phyloP scores from a whole-genome alignment of 805 yeast genomes.

The Schwanniomyces sp. region DNA sequence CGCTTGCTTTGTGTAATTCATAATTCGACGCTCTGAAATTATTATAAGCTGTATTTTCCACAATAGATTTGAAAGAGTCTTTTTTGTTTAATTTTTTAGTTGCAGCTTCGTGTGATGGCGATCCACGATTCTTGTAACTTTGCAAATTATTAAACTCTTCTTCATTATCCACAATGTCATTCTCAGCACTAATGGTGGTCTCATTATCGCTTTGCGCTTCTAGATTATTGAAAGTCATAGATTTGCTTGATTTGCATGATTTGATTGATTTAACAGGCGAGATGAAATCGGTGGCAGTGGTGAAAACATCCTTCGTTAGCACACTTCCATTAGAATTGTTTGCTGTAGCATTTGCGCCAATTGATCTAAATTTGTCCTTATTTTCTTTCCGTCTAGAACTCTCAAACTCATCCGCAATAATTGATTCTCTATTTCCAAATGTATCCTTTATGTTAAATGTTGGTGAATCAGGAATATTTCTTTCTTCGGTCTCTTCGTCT shows the following conservation, averaged over 20 bases:
- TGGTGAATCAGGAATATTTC: conserved; percentile 10
- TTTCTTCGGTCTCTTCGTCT: conserved; percentile 4
- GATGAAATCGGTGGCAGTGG: conserved; percentile 20
- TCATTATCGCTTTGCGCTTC: neutral
- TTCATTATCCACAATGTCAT: neutral
- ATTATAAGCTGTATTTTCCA: conserved; percentile 37
- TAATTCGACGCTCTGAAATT: conserved; percentile 20
- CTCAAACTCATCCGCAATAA: conserved; percentile 12
- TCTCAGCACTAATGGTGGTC: neutral
- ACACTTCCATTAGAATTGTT: conserved; percentile 10
- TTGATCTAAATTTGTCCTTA: conserved; percentile 12
- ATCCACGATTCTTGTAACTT: conserved; percentile 7
- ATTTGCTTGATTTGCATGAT: neutral
- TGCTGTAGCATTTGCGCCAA: conserved; percentile 14
- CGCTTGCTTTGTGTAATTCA: neutral
- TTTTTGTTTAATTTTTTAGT: conserved; percentile 12
- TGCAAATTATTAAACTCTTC: neutral
- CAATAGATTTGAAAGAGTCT: conserved; percentile 23
- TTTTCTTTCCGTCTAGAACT: conserved; percentile 8
- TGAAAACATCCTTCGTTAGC: conserved; percentile 20
- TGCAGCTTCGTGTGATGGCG: conserved; percentile 10
- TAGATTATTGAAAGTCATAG: neutral
- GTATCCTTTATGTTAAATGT: conserved; percentile 13
- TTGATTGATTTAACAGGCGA: conserved; percentile 7
- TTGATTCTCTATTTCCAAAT: conserved; percentile 10